phyloP scores from a whole-genome alignment of 495 filamentous ascomycete species.

The Neurospora intermedia region DNA sequence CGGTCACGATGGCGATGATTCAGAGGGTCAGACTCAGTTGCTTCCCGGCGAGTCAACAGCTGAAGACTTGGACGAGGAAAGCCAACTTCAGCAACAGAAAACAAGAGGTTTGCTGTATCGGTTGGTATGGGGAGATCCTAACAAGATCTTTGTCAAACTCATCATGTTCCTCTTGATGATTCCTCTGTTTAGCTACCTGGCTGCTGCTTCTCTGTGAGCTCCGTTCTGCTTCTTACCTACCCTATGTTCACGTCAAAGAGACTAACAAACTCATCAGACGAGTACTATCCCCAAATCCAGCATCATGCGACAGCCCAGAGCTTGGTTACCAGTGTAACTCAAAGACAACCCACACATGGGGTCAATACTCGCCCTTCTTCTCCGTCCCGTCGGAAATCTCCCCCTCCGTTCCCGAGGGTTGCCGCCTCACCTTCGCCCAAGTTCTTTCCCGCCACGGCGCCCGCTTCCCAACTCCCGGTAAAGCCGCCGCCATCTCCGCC shows the following conservation, averaged over 20 bases:
- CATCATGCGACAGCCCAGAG: slow-evolving; percentile 45
- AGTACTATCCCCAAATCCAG: neutral
- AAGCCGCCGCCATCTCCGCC: slow-evolving; percentile 44
- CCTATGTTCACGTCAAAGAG: neutral
- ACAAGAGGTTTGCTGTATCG: neutral
- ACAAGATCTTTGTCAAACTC: neutral
- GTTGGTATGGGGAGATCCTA: neutral
- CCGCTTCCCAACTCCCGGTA: slow-evolving; percentile 58
- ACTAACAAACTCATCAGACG: neutral
- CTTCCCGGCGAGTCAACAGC: neutral
- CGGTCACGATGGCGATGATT: neutral
- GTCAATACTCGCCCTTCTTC: slow-evolving; percentile 80
- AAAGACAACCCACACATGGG: slow-evolving; percentile 61
- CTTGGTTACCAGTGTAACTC: slow-evolving; percentile 47
- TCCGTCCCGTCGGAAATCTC: slow-evolving; percentile 54
- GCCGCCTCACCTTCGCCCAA: slow-evolving; percentile 66
- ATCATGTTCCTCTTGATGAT: neutral
- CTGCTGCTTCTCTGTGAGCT: neutral
- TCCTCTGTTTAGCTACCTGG: neutral
- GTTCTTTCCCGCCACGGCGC: slow-evolving; percentile 78
- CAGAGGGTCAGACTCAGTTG: neutral
- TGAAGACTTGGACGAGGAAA: neutral
- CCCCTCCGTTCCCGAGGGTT: slow-evolving; percentile 45
- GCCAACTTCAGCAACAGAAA: neutral
- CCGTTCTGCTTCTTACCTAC: neutral